A percentile compares a stretch with the other conserved stretches of the same genome.
phyloP scores from a whole-genome alignment of 2,329 filamentous ascomycete species.

The Fusarium verticillioides region DNA sequence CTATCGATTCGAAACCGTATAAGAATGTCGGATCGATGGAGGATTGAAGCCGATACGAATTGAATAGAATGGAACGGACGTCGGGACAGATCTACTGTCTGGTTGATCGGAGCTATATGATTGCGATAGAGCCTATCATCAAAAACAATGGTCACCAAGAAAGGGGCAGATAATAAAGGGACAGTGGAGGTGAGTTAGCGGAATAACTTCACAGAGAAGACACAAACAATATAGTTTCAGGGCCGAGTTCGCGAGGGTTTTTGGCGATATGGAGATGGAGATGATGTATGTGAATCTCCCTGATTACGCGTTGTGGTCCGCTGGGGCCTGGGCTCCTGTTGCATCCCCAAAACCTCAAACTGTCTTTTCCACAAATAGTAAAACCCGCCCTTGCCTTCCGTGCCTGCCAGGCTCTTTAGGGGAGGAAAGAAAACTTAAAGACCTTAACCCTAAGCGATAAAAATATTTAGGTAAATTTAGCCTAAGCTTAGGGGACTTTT shows the following conservation, averaged over 20 bases:
- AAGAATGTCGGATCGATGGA: not conserved
- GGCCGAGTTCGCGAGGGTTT: not conserved
- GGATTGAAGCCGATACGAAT: not conserved
- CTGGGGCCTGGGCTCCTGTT: slow-evolving; percentile 8
- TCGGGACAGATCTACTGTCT: slow-evolving; percentile 15
- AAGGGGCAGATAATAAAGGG: not conserved
- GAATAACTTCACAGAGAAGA: not conserved
- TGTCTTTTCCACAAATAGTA: slow-evolving; percentile 33
- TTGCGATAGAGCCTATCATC: slow-evolving; percentile 15
- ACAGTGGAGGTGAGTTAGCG: not conserved
- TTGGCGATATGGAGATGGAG: not conserved
- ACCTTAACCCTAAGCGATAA: too few relatives aligned
- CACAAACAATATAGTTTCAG: slow-evolving; percentile 4
- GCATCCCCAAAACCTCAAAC: slow-evolving; percentile 32
- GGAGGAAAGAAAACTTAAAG: too few relatives aligned
- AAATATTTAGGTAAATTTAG: too few relatives aligned
- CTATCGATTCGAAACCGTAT: not conserved
- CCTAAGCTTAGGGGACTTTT: too few relatives aligned
- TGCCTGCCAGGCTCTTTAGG: not conserved
- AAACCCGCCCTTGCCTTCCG: not conserved
- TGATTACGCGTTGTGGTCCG: slow-evolving; percentile 35
- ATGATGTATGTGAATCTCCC: slow-evolving; percentile 9
- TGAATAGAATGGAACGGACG: not conserved
- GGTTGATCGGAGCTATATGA: not conserved
- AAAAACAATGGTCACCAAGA: slow-evolving; percentile 18